Evolutionary conservation across 1,284 basidiomycete genomes (phyloP), one percentile per base, ranked within the genome.

Genomic region (Pascua sp.): DNA sequence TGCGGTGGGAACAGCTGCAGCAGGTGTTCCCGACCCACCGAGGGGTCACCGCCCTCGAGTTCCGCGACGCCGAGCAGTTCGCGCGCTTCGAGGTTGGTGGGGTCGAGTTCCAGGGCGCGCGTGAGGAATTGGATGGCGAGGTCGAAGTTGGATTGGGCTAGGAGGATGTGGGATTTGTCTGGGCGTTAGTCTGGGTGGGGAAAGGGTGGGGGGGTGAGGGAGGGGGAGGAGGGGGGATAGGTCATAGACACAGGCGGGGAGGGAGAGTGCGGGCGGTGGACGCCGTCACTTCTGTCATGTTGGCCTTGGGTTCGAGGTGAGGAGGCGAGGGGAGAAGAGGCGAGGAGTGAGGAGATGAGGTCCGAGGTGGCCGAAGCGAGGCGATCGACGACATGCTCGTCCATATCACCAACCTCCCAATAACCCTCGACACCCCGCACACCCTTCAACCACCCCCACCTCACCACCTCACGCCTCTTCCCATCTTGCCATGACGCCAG

Each of bases 131-230:
- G 84, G 56, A 82, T 79, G 10, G 90, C 90, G 38, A 91, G 84
- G 49, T 88, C 84, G 72, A 91, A 93, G 72, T 94, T 86, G 69
- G 87, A 89, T 77, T 91, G 87, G 13, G 86, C 83, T 63, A 94
- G 82, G 50, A 93, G 79, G 17, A 83, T 80, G 67, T 91, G 89
- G 0, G 89, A 85, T 62, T 74, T 73, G 50, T 75, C 75, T 76
- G 47, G 10, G 5, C 1, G 58, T 53, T 11, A 53, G 51, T 12
- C 15, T 11, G 0, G 36, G 17, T 11, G 8, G 15, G 15, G n/a
- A 47, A 36, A 18, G 17, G n/a, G n/a, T n/a, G n/a, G n/a, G n/a
- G n/a, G n/a, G 1, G 36, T 5, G 32, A 11, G 3, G 49, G 18
- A 45, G n/a, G 32, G 24, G 24, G 24, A 4, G 24, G 3, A 32